Percentiles rank a stretch among this genome's conserved stretches.
phyloP scores from a whole-genome alignment of 441 rosid genomes.

The Eutrema salsugineum region DNA sequence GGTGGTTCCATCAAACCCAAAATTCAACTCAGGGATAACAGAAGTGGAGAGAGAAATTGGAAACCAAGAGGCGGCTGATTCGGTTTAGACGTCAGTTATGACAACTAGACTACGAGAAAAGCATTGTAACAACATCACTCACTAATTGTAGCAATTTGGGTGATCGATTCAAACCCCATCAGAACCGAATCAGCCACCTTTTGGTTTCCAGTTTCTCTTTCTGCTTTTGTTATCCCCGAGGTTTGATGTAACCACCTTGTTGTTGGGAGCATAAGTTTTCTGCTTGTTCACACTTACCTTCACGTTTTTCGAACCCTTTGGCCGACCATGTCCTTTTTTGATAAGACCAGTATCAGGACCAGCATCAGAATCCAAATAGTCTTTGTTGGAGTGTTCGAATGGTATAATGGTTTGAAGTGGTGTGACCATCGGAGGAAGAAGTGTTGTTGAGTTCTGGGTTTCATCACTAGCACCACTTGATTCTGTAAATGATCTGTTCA shows the following conservation, averaged over 20 bases:
- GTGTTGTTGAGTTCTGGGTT: no score
- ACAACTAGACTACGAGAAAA: no score
- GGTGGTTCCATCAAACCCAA: no score
- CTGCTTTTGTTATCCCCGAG: background rate
- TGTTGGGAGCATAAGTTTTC: background rate
- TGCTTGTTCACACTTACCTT: background rate
- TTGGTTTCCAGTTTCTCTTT: constrained; percentile 30
- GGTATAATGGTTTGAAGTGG: background rate
- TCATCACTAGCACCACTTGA: no score
- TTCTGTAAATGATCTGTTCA: no score
- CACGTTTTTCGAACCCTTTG: background rate
- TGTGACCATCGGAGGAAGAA: background rate
- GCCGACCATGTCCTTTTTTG: constrained; percentile 14
- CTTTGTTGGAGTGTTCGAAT: background rate
- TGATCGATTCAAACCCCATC: constrained; percentile 36
- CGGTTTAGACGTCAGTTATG: no score
- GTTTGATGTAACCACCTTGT: background rate
- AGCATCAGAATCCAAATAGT: background rate
- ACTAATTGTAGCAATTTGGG: no score
- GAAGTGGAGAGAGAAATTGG: no score
- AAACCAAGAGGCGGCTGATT: no score
- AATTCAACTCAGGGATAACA: no score
- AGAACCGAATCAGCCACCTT: constrained; percentile 28
- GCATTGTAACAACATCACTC: no score
- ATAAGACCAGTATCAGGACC: background rate